Percentiles rank a stretch among this genome's conserved stretches.
phyloP scores from a whole-genome alignment of 257 asterid species.

The Solanum chilense region DNA sequence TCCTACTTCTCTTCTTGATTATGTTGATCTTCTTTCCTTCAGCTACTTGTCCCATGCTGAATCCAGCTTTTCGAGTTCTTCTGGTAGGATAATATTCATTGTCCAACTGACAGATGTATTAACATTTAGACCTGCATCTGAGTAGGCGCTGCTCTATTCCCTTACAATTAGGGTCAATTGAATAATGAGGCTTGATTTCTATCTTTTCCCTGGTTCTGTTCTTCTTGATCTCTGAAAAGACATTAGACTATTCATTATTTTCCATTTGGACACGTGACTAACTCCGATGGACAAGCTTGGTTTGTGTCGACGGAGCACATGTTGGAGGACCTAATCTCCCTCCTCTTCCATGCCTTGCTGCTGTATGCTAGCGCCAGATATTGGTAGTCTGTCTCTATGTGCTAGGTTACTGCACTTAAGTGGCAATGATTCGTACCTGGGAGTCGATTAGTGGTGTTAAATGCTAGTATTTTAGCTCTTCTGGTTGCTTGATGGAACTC shows the following conservation, averaged over 20 bases:
- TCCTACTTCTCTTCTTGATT: background rate
- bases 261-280: background rate
- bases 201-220: background rate
- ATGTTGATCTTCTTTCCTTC: background rate
- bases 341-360: background rate
- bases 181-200: background rate
- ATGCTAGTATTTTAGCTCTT: background rate
- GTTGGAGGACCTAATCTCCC: background rate
- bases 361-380: background rate
- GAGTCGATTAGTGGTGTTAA: background rate
- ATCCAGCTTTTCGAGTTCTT: background rate
- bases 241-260: background rate
- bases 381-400: background rate
- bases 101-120: background rate
- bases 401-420: background rate
- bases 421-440: background rate
- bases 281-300: background rate
- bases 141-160: background rate
- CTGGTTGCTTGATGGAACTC: background rate
- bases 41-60: background rate
- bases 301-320: background rate
- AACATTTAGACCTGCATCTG: background rate
- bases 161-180: background rate
- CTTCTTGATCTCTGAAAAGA: background rate
- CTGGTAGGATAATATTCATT: background rate